phyloP scores from a whole-genome alignment of 2,329 filamentous ascomycete genomes.

The Colletotrichum sp. region DNA sequence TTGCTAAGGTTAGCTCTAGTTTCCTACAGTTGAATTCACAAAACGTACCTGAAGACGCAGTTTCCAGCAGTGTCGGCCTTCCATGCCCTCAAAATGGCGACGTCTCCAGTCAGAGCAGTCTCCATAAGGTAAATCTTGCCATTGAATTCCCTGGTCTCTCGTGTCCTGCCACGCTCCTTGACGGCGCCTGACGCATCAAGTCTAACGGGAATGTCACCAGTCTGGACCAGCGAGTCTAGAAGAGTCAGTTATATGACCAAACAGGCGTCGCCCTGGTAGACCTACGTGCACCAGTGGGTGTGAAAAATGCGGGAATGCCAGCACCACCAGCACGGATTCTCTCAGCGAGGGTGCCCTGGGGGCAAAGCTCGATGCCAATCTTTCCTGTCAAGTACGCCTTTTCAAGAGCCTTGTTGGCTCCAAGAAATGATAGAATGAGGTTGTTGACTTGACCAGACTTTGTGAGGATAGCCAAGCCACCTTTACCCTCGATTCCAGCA shows the following conservation, averaged over 20 bases:
- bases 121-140: slow-evolving; percentile 80
- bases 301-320: slow-evolving; percentile 82
- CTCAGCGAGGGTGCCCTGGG: slow-evolving; percentile 77
- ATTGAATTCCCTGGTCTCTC: slow-evolving; percentile 75
- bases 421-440: slow-evolving; percentile 77
- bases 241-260: background rate
- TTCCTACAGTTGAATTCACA: background rate
- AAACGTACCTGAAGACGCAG: slow-evolving; percentile 71
- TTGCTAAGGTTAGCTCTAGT: background rate
- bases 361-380: slow-evolving; percentile 76
- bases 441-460: slow-evolving; percentile 72
- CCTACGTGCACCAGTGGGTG: slow-evolving; percentile 71
- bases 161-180: slow-evolving; percentile 65
- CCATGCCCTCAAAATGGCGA: slow-evolving; percentile 77
- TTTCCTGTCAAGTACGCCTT: slow-evolving; percentile 76
- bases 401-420: slow-evolving; percentile 78
- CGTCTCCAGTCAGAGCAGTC: slow-evolving; percentile 75
- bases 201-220: slow-evolving; percentile 69
- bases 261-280: slow-evolving; percentile 14
- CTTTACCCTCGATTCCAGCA: slow-evolving; percentile 70
- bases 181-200: slow-evolving; percentile 64
- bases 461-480: slow-evolving; percentile 71
- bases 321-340: slow-evolving; percentile 74
- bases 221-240: slow-evolving; percentile 67
- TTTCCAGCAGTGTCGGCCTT: slow-evolving; percentile 80